Base-by-base conservation (phyloP, 2,329 filamentous ascomycete species). In the Diaporthe sp. region DNA sequence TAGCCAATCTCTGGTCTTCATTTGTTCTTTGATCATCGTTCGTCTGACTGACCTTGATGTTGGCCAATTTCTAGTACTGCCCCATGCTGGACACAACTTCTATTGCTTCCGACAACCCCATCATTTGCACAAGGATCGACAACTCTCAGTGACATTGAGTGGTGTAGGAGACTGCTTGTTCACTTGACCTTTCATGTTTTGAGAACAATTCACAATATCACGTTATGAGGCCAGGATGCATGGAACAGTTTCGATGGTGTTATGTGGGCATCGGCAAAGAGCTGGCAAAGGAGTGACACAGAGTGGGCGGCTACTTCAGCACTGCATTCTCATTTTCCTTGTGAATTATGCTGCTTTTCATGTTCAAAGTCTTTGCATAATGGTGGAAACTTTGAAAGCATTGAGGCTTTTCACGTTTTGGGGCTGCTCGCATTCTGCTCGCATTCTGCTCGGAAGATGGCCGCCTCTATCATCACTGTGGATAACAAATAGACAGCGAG, bases 21-120 rank as follows among this genome's bases (percentile, higher is more conserved):
- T 20, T 44, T 20, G 1, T 13, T 17, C 12, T 9, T 44, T 2
- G 4, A 5, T 20, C 12, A 9, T 37, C 2, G 4, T 10, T 44
- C 20, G 7, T 34, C 55, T 25, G 42, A 22, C 71, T 65, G 22
- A 65, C 31, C 13, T 44, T 55, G 3, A 42, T 13, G 15, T 22
- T 20, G 9, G 31, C 65, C 34, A 42, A 70, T 9, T 2, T 37
- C 8, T 47, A 73, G 34, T 65, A 73, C n/a, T 73, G 71, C 34
- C 71, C 71, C 5, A 31, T 4, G 5, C 31, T 55, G 37, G n/a
- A 39, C 15, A 25, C 58, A 10, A 25, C 51, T 25, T 55, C 71
- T 20, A 37, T 37, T 34, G 34, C 60, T 28, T 25, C 39, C 3
- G 28, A 17, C n/a, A n/a, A 31, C 5, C 20, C 10, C 25, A 73